Conservation (phyloP, 1,139 yeast species). For the Spencermartinsiella ligniputridi region DNA sequence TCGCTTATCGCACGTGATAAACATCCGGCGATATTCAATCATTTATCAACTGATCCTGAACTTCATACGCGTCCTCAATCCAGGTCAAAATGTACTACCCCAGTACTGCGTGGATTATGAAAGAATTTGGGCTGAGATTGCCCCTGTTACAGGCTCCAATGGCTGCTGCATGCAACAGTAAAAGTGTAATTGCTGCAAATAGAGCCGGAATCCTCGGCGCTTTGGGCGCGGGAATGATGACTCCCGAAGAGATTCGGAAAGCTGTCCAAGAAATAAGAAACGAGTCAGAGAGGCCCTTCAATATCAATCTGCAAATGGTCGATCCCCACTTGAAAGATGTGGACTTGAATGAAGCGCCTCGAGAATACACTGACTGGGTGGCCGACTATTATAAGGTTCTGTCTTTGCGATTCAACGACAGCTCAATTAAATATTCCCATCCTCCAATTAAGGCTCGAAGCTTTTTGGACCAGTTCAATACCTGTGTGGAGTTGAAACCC, state of each 20-base stretch:
- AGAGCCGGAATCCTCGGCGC: slow-evolving; percentile 46
- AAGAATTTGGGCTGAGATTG: slow-evolving; percentile 17
- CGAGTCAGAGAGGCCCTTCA: slow-evolving; percentile 27
- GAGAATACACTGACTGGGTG: slow-evolving; percentile 2
- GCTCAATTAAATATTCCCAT: slow-evolving; percentile 3
- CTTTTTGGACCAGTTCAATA: slow-evolving; percentile 19
- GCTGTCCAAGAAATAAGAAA: slow-evolving; percentile 16
- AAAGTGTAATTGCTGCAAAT: slow-evolving; percentile 38
- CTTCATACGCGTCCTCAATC: too few species aligned
- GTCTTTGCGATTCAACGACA: background rate
- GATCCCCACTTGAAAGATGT: slow-evolving; percentile 1
- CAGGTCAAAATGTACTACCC: too few species aligned
- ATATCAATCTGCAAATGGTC: slow-evolving; percentile 38
- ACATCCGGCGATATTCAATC: too few species aligned
- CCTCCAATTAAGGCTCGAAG: slow-evolving; percentile 17
- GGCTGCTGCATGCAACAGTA: slow-evolving; percentile 44
- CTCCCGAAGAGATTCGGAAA: slow-evolving; percentile 23
- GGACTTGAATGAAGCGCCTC: slow-evolving; percentile 1
- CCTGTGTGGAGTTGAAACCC: slow-evolving; percentile 27
- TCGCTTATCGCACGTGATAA: too few species aligned
- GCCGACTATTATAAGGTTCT: background rate
- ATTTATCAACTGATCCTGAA: too few species aligned
- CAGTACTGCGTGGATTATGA: background rate
- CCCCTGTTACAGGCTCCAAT: slow-evolving; percentile 49
- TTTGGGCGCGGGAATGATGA: slow-evolving; percentile 40